Evolutionary conservation across 345 rosid genomes (phyloP), one percentile per base, ranked within the genome.

Genomic region (Gossypium raimondii): DNA sequence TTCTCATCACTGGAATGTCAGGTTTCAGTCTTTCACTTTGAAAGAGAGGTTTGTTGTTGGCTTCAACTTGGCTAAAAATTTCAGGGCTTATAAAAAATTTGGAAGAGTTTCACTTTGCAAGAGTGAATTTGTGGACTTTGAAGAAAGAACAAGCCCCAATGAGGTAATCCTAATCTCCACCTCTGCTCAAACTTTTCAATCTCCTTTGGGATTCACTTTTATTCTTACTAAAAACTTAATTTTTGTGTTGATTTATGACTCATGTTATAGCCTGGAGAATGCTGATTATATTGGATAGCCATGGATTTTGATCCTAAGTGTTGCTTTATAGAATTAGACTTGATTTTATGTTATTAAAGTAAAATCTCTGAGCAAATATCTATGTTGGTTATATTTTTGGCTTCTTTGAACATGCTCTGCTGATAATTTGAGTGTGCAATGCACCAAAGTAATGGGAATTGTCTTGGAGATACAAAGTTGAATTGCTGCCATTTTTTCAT

Each of bases 111-210:
- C 80, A 8, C 56, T 78, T 12, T 81, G 87, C 82, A 85, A 22
- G 77, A 61, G 81, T 75, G 84, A 86, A 73, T 62, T 73, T 22
- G 77, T 79, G 61, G 94, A 82, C 38, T 82, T 81, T 29, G 84
- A 85, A 41, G 94, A 85, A 79, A 89, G 98, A 86, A 84, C 85
- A 64, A 92, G 98, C 82, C 97, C 97, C 7, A 24, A 47, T 74
- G 95, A 88, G 97, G 97, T 92, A 82, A 71, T 7, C 25, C 48
- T 27, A 64, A 11, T 48, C 25, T 18, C 56, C 24, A 63, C 2
- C 75, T 59, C n/a, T 68, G 25, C 41, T 18, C 29, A 56, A 20
- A 24, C 59, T 53, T 4, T 14, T 62, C 67, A 9, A 17, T 64
- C 25, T 9, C 18, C 41, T 38, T 34, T 34, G 17, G 7, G 24